Base-by-base conservation (phyloP, 345 rosid genomes). In the Angophora floribunda region DNA sequence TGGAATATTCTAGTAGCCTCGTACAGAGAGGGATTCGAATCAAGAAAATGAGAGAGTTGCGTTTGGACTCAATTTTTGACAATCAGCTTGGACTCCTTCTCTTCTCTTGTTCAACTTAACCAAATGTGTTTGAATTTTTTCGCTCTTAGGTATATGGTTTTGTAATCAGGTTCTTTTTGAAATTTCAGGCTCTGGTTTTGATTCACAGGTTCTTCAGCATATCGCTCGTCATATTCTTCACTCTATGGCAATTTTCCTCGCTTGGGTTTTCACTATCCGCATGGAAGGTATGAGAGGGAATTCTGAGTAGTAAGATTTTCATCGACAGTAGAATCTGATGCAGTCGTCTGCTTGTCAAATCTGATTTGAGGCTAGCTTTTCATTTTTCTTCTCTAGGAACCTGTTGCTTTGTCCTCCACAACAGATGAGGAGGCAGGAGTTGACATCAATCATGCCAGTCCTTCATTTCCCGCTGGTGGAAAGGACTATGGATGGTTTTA, bases 141-240 rank as follows among this genome's bases (percentile, higher is more conserved):
- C 32, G 32, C 50, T 70, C 12, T 87, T 86, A 50, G 26, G 45
- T 85, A 13, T 88, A 87, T 47, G 11, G 84, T 49, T 41, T 45
- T 85, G 87, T 94, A 88, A 93, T 88, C 26, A 51, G 88, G 75
- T 92, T 91, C 87, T 90, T 92, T 86, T 95, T 91, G 91, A 88
- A 94, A 92, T 94, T 92, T 86, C 98, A 96, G 99, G 99, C 97
- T 89, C 95, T 97, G 94, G 95, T 94, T 91, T 92, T 94, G 89
- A 95, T 97, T 92, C 99, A 95, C 93, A 95, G 99, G 91, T 96
- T 97, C 93, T 97, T 97, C 93, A 94, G 99, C 91, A 87, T 96
- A 51, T 95, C 98, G 9, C 97, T 96, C 65, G 92, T 95, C 88
- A 88, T 94, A 36, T 96, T 97, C 92, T 96, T 95, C 89, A 51